Evolutionary conservation across 192 early-diverging fungal genomes (phyloP).

Genomic region (Rhizophagus clarus): DNA sequence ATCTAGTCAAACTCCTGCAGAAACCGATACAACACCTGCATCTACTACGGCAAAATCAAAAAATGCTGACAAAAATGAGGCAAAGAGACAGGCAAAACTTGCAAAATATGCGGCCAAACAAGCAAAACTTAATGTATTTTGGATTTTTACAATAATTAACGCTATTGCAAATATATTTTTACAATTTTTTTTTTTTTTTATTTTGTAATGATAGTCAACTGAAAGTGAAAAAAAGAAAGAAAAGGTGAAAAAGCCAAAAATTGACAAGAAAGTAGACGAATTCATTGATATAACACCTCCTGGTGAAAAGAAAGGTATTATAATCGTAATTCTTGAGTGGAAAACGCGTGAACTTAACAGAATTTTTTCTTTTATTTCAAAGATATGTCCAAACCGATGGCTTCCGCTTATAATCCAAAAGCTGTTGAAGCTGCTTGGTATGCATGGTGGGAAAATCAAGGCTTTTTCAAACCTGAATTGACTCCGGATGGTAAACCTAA

Average conservation of each 20-base stretch:
- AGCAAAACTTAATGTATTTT: conserved; percentile 69
- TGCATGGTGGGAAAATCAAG: conserved; percentile 95
- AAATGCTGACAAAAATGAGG: conserved; percentile 90
- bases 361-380: neutral
- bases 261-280: conserved; percentile 39
- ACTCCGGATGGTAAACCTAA: conserved; percentile 69
- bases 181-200: conserved; percentile 25
- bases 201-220: conserved; percentile 9
- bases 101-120: conserved; percentile 93
- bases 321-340: conserved; percentile 66
- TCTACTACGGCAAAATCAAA: conserved; percentile 54
- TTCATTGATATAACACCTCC: conserved; percentile 40
- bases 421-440: conserved; percentile 97
- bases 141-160: too few relatives aligned
- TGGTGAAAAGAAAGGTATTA: conserved; percentile 38
- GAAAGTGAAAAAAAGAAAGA: conserved; percentile 41
- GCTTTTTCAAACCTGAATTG: conserved; percentile 86
- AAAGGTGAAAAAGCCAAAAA: conserved; percentile 62
- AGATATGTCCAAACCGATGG: conserved; percentile 78
- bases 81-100: conserved; percentile 87
- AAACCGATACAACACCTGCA: neutral
- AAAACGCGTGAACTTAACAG: conserved; percentile 17
- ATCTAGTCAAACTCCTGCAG: neutral
- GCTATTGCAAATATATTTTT: too few relatives aligned
- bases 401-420: conserved; percentile 80